Evolutionary conservation across 2,329 filamentous ascomycete species (phyloP), one percentile per base, ranked within the genome.

Genomic region (Hypoxylon sp.): DNA sequence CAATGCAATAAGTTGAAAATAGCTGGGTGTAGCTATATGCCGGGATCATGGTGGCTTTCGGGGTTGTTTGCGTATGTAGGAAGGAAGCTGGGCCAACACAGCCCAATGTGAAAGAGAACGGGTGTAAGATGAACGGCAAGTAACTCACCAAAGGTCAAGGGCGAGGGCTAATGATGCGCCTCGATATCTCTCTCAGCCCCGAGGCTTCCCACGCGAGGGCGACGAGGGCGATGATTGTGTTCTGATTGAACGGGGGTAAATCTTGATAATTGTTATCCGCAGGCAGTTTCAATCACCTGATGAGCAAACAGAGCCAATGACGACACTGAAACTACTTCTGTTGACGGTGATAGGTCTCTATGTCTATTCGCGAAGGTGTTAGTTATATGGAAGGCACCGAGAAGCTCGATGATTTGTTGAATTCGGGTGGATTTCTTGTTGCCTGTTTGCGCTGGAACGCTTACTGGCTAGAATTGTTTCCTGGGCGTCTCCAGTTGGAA

Each of bases 241-340:
- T 73, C 72, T 78, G 75, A 78, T 79, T 76, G 76, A 78, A 66
- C 75, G 70, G 67, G 68, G 59, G 59, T n/a, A 67, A 74, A 58
- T 72, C 71, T 71, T 70, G 72, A 74, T 74, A 76, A 80, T 78
- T 76, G 75, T 74, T 60, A 73, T 82, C 81, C 81, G 82, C 82
- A 84, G 82, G 72, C 65, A 69, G 73, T 63, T 66, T 73, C 67
- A 79, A 85, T 87, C 86, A 87, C 84, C 84, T 86, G 86, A 87
- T 80, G 72, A 73, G 66, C 64, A 65, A 60, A 67, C 65, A 76
- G 70, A 78, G 74, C 85, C 85, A 87, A 87, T 87, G 75, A 75
- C 78, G 78, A 78, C 58, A 73, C 71, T 76, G 78, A 84, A 72
- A 74, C 68, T 67, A 77, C 79, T 73, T 80, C 75, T 84, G 75